Conservation (phyloP, 2,329 filamentous ascomycete genomes). For the Achaetomium macrosporum region DNA sequence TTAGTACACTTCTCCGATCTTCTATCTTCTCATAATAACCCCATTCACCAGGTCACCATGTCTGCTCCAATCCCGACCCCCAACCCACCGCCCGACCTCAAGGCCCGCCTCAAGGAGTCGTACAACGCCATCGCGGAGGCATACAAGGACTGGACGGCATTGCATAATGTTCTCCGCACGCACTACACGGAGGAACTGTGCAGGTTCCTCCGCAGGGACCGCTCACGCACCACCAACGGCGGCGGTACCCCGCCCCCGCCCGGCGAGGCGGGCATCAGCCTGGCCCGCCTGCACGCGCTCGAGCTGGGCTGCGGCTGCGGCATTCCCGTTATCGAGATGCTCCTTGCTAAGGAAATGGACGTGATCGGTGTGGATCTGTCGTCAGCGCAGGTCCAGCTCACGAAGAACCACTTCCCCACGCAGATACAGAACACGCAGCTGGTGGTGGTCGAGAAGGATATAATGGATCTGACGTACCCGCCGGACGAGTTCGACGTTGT, state of each 20-base stretch:
- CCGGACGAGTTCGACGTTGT: constrained; percentile 40
- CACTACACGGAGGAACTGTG: constrained; percentile 33
- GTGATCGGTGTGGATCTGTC: constrained; percentile 40
- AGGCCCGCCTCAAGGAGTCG: constrained; percentile 34
- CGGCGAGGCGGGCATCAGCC: not conserved
- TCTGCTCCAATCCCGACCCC: not conserved
- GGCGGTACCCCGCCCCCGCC: not conserved
- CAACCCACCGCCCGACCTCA: constrained; percentile 27
- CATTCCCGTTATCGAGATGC: constrained; percentile 31
- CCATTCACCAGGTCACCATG: not conserved
- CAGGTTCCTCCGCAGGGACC: constrained; percentile 18
- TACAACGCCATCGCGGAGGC: constrained; percentile 36
- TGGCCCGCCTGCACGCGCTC: constrained; percentile 26
- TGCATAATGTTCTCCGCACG: constrained; percentile 29
- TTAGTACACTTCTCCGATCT: too few species aligned
- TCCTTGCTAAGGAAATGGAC: constrained; percentile 26
- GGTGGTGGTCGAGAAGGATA: constrained; percentile 33
- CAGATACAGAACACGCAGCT: not conserved
- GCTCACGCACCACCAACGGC: not conserved
- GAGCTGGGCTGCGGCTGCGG: constrained; percentile 41
- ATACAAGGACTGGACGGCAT: constrained; percentile 38
- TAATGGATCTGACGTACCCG: constrained; percentile 32
- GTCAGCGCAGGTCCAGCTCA: constrained; percentile 32
- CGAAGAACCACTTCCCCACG: constrained; percentile 23
- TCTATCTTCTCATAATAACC: too few species aligned